Evolutionary conservation across 495 filamentous ascomycete genomes (phyloP).

Genomic region (Parathielavia hyrcaniae): DNA sequence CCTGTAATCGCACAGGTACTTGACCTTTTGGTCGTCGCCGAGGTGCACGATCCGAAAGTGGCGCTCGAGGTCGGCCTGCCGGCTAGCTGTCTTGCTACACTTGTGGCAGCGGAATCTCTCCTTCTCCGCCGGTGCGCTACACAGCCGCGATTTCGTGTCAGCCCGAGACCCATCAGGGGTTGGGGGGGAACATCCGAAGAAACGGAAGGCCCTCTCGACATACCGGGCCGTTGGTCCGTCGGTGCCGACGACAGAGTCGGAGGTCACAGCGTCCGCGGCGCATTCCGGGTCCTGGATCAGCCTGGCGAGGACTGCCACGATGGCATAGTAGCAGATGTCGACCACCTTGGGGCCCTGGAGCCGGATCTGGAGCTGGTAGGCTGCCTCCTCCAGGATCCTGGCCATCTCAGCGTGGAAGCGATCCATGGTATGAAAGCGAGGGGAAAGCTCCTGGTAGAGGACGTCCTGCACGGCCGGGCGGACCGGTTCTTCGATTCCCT

Average conservation of each 20-base stretch:
- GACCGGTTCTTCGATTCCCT: not conserved
- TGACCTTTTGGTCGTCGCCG: constrained; percentile 29
- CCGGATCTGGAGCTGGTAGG: constrained; percentile 20
- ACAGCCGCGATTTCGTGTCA: not conserved
- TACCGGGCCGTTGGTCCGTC: not conserved
- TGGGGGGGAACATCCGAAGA: not conserved
- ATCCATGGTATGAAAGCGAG: not conserved
- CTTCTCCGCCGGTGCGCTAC: constrained; percentile 5
- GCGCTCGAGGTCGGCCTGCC: constrained; percentile 45
- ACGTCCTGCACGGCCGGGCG: constrained; percentile 17
- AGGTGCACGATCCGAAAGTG: constrained; percentile 41
- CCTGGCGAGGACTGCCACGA: constrained; percentile 4
- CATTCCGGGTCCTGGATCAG: constrained; percentile 3
- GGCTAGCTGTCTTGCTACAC: constrained; percentile 31
- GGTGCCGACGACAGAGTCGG: not conserved
- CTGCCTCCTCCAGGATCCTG: constrained; percentile 18
- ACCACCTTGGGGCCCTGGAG: constrained; percentile 13
- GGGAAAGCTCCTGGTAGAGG: constrained; percentile 9
- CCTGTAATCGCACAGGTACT: constrained; percentile 40
- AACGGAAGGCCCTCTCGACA: not conserved
- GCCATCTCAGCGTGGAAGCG: not conserved
- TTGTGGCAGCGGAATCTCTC: constrained; percentile 27
- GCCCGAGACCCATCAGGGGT: not conserved
- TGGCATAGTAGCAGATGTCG: constrained; percentile 14
- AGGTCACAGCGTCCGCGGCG: not conserved